Percentiles rank a stretch among this genome's conserved stretches.
Evolutionary conservation across 139 green algal genomes (phyloP).

Genomic region (Chlorella sp.): DNA sequence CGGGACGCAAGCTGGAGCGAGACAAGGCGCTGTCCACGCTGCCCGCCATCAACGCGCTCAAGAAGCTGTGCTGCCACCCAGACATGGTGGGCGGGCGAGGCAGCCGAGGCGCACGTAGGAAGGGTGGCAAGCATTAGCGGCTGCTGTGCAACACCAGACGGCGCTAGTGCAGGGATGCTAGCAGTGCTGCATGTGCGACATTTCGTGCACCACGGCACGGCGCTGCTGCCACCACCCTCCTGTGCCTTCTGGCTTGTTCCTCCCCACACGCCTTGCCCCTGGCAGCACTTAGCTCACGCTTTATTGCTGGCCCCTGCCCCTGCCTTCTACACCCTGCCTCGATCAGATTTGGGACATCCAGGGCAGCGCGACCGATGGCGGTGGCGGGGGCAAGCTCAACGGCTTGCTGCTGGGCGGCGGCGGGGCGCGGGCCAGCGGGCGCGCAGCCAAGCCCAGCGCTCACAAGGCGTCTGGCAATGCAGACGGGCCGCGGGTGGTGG

Average conservation of each 20-base stretch:
- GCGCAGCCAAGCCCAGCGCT: conserved; percentile 1
- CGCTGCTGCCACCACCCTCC: too few relatives aligned
- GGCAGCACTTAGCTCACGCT: not conserved
- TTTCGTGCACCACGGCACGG: too few relatives aligned
- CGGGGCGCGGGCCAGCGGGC: not conserved
- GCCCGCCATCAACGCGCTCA: conserved; percentile 88
- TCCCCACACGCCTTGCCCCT: too few relatives aligned
- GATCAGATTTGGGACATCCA: conserved; percentile 73
- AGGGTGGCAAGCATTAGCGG: not conserved
- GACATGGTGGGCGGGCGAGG: conserved; percentile 66
- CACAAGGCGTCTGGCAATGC: not conserved
- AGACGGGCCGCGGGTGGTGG: conserved; percentile 7
- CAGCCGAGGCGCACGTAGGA: not conserved
- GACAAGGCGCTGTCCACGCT: conserved; percentile 50
- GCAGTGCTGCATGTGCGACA: too few relatives aligned
- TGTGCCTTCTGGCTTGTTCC: too few relatives aligned
- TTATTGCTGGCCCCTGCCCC: not conserved
- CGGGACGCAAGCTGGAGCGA: conserved; percentile 18
- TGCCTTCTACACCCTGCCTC: not conserved
- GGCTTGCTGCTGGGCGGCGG: not conserved
- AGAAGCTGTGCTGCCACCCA: conserved; percentile 98
- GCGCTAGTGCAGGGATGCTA: too few relatives aligned
- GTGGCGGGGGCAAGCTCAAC: not conserved
- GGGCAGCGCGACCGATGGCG: not conserved
- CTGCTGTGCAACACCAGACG: not conserved